These are phyloP conservation scores for Fusarium kyushuense DNA, from an alignment of 2,329 filamentous ascomycete species.

Conservation along the genomic window DNA sequence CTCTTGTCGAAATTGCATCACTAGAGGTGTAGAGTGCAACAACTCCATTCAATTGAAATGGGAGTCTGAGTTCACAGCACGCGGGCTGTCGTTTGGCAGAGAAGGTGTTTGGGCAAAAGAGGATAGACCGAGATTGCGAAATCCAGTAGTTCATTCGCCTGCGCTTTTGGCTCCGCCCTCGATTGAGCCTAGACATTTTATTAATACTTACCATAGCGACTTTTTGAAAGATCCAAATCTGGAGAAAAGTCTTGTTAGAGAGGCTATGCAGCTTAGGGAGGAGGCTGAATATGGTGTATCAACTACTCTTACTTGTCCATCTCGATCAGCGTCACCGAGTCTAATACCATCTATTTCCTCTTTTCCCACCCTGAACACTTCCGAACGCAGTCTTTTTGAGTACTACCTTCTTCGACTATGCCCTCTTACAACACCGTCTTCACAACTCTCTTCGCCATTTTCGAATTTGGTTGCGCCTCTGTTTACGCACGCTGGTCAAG, in stretches of 20 bases:
- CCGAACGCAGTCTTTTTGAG: slow-evolving; percentile 34
- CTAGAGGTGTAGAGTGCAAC: slow-evolving; percentile 33
- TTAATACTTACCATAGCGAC: slow-evolving; percentile 39
- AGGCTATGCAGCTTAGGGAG: slow-evolving; percentile 24
- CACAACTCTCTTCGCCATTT: slow-evolving; percentile 34
- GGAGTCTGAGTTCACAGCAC: slow-evolving; percentile 47
- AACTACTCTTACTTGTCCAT: slow-evolving; percentile 4
- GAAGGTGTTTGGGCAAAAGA: slow-evolving; percentile 49
- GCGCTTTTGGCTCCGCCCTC: background rate
- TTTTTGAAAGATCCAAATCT: slow-evolving; percentile 29
- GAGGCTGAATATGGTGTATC: background rate
- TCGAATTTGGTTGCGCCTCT: slow-evolving; percentile 39
- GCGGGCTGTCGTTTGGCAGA: slow-evolving; percentile 48
- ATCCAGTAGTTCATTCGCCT: background rate
- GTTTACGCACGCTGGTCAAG: slow-evolving; percentile 36
- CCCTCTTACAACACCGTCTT: slow-evolving; percentile 41
- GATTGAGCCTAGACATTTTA: slow-evolving; percentile 32
- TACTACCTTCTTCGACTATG: slow-evolving; percentile 42
- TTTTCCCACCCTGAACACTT: slow-evolving; percentile 23
- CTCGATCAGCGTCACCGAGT: background rate
- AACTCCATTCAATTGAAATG: slow-evolving; percentile 44
- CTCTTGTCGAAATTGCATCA: slow-evolving; percentile 34
- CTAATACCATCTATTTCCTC: slow-evolving; percentile 20
- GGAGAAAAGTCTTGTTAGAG: slow-evolving; percentile 26
- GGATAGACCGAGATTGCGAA: background rate